phyloP scores from a whole-genome alignment of 2,329 filamentous ascomycete genomes.

The Penicillium sp. region DNA sequence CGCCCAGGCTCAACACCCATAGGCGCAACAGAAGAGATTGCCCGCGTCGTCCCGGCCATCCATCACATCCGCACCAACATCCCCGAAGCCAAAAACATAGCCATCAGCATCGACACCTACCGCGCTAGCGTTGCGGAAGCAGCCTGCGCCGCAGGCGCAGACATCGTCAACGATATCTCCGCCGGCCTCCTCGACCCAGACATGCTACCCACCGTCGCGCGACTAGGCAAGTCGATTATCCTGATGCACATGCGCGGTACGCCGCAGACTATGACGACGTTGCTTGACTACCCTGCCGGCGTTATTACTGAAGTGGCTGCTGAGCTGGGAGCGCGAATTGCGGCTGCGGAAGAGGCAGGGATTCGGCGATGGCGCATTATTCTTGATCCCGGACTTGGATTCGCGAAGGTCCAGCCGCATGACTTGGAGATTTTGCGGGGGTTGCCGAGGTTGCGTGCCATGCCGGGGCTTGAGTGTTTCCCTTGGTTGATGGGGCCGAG shows the following conservation, averaged over 20 bases:
- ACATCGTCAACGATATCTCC: slow-evolving; percentile 94
- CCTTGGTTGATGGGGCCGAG: slow-evolving; percentile 90
- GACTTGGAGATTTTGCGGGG: slow-evolving; percentile 75
- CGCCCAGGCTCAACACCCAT: slow-evolving; percentile 70
- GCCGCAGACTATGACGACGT: slow-evolving; percentile 71
- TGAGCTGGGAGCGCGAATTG: slow-evolving; percentile 68
- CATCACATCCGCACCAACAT: slow-evolving; percentile 62
- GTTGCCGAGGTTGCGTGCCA: slow-evolving; percentile 57
- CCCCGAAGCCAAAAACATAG: slow-evolving; percentile 59
- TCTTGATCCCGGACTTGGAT: slow-evolving; percentile 89
- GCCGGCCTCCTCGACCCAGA: slow-evolving; percentile 71
- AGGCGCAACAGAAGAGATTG: slow-evolving; percentile 67
- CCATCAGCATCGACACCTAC: slow-evolving; percentile 90
- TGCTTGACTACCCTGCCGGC: slow-evolving; percentile 66
- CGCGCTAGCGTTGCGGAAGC: slow-evolving; percentile 75
- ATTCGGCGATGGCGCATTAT: slow-evolving; percentile 91
- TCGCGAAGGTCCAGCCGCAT: slow-evolving; percentile 77
- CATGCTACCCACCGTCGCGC: slow-evolving; percentile 79
- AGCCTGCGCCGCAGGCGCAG: slow-evolving; percentile 72
- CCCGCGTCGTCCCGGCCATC: slow-evolving; percentile 76
- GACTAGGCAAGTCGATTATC: slow-evolving; percentile 71
- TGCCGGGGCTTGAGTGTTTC: slow-evolving; percentile 52
- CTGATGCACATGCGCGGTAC: slow-evolving; percentile 94
- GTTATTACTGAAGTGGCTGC: slow-evolving; percentile 61
- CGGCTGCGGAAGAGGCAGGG: slow-evolving; percentile 73